Percentiles rank a stretch among this genome's conserved stretches.
These are phyloP conservation scores for Tetracladium maxilliforme DNA, from an alignment of 2,329 filamentous ascomycete species.

Conservation along the genomic window DNA sequence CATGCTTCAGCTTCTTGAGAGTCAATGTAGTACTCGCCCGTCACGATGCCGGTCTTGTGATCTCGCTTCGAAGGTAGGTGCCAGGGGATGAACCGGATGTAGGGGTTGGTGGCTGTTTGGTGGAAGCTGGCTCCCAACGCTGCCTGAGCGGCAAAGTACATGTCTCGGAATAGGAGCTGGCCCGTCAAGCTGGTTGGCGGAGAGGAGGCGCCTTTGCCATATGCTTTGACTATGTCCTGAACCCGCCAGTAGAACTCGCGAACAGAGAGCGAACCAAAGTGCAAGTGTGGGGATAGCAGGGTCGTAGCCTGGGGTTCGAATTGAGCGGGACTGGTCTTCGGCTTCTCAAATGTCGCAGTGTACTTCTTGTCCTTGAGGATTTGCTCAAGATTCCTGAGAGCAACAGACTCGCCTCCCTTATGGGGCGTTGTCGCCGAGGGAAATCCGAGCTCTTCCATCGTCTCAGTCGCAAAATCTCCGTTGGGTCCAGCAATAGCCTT, in stretches of 20 bases:
- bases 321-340: slow-evolving; percentile 58
- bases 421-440: slow-evolving; percentile 49
- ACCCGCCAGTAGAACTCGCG: slow-evolving; percentile 62
- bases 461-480: slow-evolving; percentile 55
- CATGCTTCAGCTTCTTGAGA: slow-evolving; percentile 43
- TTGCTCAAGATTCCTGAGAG: slow-evolving; percentile 39
- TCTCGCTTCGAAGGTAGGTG: slow-evolving; percentile 48
- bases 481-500: slow-evolving; percentile 47
- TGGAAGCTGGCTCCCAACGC: slow-evolving; percentile 47
- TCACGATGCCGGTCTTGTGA: slow-evolving; percentile 27
- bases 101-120: slow-evolving; percentile 48
- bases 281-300: slow-evolving; percentile 56
- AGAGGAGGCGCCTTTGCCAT: slow-evolving; percentile 33
- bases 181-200: slow-evolving; percentile 58
- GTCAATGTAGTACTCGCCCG: slow-evolving; percentile 50
- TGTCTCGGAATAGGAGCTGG: slow-evolving; percentile 64
- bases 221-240: slow-evolving; percentile 42
- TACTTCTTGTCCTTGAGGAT: slow-evolving; percentile 50
- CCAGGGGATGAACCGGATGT: slow-evolving; percentile 67
- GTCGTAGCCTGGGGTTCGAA: slow-evolving; percentile 63
- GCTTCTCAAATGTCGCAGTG: slow-evolving; percentile 62
- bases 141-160: slow-evolving; percentile 71
- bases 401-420: slow-evolving; percentile 54
- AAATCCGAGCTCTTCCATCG: slow-evolving; percentile 56
- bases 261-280: slow-evolving; percentile 59